Evolutionary conservation across 1,284 basidiomycete genomes (phyloP), one percentile per base, ranked within the genome.

Genomic region (Hypsizygus ulmarius): DNA sequence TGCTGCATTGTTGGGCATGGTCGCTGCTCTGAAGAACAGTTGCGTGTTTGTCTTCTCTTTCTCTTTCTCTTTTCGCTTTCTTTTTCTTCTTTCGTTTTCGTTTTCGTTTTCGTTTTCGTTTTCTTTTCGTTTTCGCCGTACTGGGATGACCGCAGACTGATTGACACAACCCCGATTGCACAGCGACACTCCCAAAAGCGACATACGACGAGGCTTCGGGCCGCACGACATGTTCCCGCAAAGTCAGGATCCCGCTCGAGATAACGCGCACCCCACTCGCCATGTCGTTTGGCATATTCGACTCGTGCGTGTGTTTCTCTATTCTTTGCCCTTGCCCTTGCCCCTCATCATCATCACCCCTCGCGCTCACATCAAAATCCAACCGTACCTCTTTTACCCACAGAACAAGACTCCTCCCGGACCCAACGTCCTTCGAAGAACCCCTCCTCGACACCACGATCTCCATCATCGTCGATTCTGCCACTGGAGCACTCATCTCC

Each of bases 361-460:
- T 46, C 45, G 29, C 42, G 18, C 25, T 21, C 11, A 3, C 30
- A 12, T 4, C 14, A 11, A 19, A 28, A 34, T 7, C 14, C 12
- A 19, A 35, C 12, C 12, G 27, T 21, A 43, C 9, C 39, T n/a
- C 10, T 35, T 47, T 12, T 33, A 10, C 11, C 15, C 14, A 25
- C 54, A 87, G 84, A 45, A 79, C 79, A 30, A 74, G 84, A 38
- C 66, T 95, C 10, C 71, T 97, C 1, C 75, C 85, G 0, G 95
- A 97, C 66, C 90, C 92, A 1, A 88, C 90, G 0, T 78, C 92
- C 0, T 97, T 97, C 64, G 95, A 98, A 68, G 85, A 93, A 56
- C 89, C 91, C 0, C 74, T 96, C 11, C 74, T 93, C 18, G 82
- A 87, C 16, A 84, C 87, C 0, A 77, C 78, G 0, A 61, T 93